Conservation (phyloP, 2,329 filamentous ascomycete species). For the Botrytis fabae region DNA sequence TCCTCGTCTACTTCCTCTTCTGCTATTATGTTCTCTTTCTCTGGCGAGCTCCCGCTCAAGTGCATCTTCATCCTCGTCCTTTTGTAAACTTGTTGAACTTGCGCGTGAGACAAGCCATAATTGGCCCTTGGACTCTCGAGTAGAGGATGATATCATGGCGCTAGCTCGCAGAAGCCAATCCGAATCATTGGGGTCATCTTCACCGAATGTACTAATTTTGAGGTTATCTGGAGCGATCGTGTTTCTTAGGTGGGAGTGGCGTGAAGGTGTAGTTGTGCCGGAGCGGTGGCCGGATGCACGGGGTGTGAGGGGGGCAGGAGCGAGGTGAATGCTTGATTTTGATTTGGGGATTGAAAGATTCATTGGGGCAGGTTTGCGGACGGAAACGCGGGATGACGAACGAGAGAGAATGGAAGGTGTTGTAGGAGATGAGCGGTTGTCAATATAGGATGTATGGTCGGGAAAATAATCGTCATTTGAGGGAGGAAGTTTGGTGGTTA, state of each 20-base stretch:
- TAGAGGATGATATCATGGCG: constrained; percentile 60
- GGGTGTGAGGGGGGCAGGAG: constrained; percentile 26
- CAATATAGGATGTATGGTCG: constrained; percentile 55
- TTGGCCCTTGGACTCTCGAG: constrained; percentile 68
- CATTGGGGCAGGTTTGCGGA: constrained; percentile 40
- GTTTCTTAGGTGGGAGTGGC: constrained; percentile 28
- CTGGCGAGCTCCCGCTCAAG: constrained; percentile 53
- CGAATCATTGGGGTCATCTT: constrained; percentile 50
- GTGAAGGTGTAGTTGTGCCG: constrained; percentile 33
- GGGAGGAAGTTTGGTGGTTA: constrained; percentile 62
- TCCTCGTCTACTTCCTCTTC: constrained; percentile 37
- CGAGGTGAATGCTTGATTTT: constrained; percentile 62
- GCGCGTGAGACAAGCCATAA: constrained; percentile 66
- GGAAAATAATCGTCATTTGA: constrained; percentile 51
- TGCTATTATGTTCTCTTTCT: constrained; percentile 51
- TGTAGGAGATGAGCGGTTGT: constrained; percentile 62
- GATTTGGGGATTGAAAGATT: constrained; percentile 52
- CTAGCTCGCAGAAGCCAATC: constrained; percentile 68
- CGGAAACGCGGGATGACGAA: constrained; percentile 53
- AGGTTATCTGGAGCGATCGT: constrained; percentile 34
- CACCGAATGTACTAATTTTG: constrained; percentile 34
- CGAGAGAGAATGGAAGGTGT: constrained; percentile 63
- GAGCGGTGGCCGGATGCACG: constrained; percentile 30
- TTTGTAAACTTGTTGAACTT: constrained; percentile 62
- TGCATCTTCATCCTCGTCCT: constrained; percentile 54